These are phyloP conservation scores for Pseudopithomyces chartarum DNA, from an alignment of 2,329 filamentous ascomycete species.

Conservation along the genomic window DNA sequence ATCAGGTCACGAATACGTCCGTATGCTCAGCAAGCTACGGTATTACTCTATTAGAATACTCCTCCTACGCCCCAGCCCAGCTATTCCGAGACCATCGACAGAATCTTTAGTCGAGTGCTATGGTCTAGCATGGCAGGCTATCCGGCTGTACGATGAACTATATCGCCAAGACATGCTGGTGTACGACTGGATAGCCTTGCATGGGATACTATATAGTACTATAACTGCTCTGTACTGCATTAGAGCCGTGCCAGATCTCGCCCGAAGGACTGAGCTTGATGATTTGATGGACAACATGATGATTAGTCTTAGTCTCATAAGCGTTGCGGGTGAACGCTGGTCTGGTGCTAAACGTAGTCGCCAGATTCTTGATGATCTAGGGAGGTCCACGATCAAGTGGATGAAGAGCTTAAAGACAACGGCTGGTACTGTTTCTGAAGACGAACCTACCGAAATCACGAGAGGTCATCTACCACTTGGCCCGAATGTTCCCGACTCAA, in stretches of 20 bases:
- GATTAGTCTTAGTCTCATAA: slow-evolving; percentile 53
- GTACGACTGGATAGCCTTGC: slow-evolving; percentile 56
- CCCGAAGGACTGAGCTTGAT: slow-evolving; percentile 36
- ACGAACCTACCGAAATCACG: too few species aligned
- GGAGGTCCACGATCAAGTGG: slow-evolving; percentile 10
- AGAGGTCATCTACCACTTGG: not conserved
- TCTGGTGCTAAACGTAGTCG: slow-evolving; percentile 54
- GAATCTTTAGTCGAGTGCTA: slow-evolving; percentile 48
- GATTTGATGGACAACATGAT: slow-evolving; percentile 36
- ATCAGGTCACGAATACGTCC: slow-evolving; percentile 20
- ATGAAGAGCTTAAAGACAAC: not conserved
- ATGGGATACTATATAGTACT: slow-evolving; percentile 55
- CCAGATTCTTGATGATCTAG: slow-evolving; percentile 51
- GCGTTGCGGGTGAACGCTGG: slow-evolving; percentile 58
- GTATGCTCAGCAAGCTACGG: slow-evolving; percentile 49
- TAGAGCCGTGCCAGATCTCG: slow-evolving; percentile 52
- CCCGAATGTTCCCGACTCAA: not conserved
- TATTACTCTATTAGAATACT: slow-evolving; percentile 58
- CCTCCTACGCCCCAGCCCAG: slow-evolving; percentile 57
- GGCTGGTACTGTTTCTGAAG: not conserved
- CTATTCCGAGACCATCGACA: slow-evolving; percentile 49
- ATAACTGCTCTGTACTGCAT: slow-evolving; percentile 59
- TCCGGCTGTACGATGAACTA: slow-evolving; percentile 50
- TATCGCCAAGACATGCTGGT: slow-evolving; percentile 53
- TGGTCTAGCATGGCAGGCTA: slow-evolving; percentile 48